Evolutionary conservation across 345 rosid species (phyloP), one percentile per base, ranked within the genome.

Genomic region (Luvunga scandens): DNA sequence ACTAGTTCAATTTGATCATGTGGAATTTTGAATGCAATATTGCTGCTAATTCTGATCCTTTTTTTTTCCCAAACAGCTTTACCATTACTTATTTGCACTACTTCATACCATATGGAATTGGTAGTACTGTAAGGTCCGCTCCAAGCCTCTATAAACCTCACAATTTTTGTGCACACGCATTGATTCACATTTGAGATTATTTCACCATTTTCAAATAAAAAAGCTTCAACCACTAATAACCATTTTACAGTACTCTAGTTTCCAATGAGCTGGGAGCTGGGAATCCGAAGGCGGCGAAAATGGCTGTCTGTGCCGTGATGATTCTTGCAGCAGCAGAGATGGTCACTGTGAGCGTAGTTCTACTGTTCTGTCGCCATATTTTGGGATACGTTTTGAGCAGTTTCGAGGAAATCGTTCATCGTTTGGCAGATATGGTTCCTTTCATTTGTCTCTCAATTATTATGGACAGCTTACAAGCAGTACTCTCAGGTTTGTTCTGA

Each of bases 261-360:
- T 84, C 89, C n/a, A 86, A 86, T 65, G 89, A 86, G 73, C 68
- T 88, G 24, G 91, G 91, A 36, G 87, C 83, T 2, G 85, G 88
- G 24, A 83, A 81, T n/a, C 84, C 91, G 10, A 62, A 28, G 66
- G 86, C 73, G 21, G 91, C 84, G 9, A 77, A 76, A 12, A 9
- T 18, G 1, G 76, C 87, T 0, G 83, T 75, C 9, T 42, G 42
- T 22, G 74, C 81, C 4, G 71, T 74, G 9, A 67, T 86, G 79
- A 38, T 78, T 24, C 73, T 88, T 22, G 66, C 79, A 31, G 73
- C 77, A 1, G 21, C 50, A 34, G 89, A 81, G 60, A 9, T 77
- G 42, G 31, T 66, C 10, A 21, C 75, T 1, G 72, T 80, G 24
- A 79, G 88, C 59, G 73, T 69, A 34, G 48, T 55, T 24, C 87